Evolutionary conservation across 331 rosid genomes (phyloP).

Genomic region (Quercus lobata): DNA sequence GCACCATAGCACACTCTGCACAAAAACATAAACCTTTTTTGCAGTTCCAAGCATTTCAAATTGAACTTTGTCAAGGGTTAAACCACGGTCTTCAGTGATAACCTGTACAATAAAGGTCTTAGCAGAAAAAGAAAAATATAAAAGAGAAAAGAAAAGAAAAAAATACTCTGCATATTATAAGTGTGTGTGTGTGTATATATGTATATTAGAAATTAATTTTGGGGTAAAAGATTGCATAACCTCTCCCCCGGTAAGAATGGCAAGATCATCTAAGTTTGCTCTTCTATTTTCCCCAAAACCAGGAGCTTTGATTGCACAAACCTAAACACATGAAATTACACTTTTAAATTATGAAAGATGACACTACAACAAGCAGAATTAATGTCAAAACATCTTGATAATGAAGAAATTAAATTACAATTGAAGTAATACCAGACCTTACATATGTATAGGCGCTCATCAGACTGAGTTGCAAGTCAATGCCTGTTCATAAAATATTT

Average conservation of each 20-base stretch:
- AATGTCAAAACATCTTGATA: too few species aligned
- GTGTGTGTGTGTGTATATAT: too few species aligned
- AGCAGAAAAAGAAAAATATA: background rate
- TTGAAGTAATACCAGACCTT: background rate
- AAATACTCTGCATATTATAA: too few species aligned
- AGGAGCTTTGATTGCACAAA: conserved; percentile 57
- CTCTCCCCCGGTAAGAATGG: conserved; percentile 85
- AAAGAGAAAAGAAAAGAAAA: too few species aligned
- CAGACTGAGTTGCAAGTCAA: too few species aligned
- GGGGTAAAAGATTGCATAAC: conserved; percentile 25
- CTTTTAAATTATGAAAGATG: conserved; percentile 14
- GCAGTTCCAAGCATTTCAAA: conserved; percentile 84
- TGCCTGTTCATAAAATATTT: background rate
- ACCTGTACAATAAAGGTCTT: conserved; percentile 42
- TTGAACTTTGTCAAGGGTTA: conserved; percentile 76
- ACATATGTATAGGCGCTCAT: background rate
- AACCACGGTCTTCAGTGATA: conserved; percentile 70
- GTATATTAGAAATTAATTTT: background rate
- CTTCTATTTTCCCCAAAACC: too few species aligned
- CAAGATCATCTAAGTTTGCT: too few species aligned
- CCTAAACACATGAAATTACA: conserved; percentile 42
- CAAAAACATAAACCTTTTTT: conserved; percentile 55
- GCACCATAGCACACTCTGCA: background rate
- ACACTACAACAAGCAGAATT: too few species aligned
- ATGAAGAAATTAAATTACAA: background rate